These are phyloP conservation scores for Cryoendolithus antarcticus DNA, from an alignment of 2,329 filamentous ascomycete genomes.

Conservation along the genomic window DNA sequence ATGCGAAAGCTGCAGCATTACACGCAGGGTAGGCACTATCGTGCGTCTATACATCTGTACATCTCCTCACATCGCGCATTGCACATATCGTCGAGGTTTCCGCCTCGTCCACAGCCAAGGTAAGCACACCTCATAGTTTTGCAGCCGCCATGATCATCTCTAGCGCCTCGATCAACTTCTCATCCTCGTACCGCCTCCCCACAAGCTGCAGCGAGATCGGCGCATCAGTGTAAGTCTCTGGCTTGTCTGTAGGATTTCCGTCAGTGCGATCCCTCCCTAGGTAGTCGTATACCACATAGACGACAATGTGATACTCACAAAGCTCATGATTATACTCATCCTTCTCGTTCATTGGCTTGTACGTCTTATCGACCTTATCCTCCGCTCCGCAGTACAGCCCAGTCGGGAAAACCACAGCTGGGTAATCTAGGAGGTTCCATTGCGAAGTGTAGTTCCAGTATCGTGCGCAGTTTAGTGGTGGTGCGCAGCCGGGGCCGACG, in stretches of 20 bases:
- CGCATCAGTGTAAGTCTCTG: constrained; percentile 37
- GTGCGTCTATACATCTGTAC: too few species aligned
- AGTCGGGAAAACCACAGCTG: constrained; percentile 49
- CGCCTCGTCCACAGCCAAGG: too few species aligned
- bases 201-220: constrained; percentile 44
- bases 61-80: too few species aligned
- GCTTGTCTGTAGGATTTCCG: constrained; percentile 6
- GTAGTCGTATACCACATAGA: too few species aligned
- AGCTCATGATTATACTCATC: constrained; percentile 37
- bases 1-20: too few species aligned
- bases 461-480: constrained; percentile 38
- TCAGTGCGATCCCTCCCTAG: not conserved
- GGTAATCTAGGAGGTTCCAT: constrained; percentile 54
- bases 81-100: too few species aligned
- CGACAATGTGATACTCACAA: constrained; percentile 24
- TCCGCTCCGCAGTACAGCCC: constrained; percentile 30
- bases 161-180: constrained; percentile 33
- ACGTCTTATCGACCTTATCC: constrained; percentile 28
- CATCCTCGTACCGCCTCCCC: constrained; percentile 41
- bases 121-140: not conserved
- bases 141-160: not conserved
- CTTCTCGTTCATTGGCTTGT: constrained; percentile 30
- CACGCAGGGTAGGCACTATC: too few species aligned
- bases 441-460: constrained; percentile 55
- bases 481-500: constrained; percentile 43